These are phyloP conservation scores for Chenopodium suecicum DNA, from an alignment of 148 eudicot genomes.

Conservation along the genomic window DNA sequence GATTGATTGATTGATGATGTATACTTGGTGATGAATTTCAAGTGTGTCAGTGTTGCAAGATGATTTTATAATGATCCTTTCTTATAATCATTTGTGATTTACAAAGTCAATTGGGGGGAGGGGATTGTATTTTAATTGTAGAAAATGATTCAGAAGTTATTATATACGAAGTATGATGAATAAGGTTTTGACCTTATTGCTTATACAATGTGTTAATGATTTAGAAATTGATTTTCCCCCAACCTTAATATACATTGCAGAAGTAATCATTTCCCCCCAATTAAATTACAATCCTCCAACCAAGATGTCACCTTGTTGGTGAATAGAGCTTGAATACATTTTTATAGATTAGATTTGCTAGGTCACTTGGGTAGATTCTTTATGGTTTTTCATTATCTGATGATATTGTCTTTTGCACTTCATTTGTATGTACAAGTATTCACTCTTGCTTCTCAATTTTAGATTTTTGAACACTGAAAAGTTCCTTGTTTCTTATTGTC, in stretches of 20 bases:
- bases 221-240: too few species aligned
- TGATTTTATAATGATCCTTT: background rate
- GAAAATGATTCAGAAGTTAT: background rate
- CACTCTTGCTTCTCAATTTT: background rate
- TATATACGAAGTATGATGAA: background rate
- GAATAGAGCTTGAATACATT: background rate
- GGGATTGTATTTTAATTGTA: background rate
- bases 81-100: background rate
- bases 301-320: too few species aligned
- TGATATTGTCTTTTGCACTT: background rate
- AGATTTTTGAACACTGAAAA: constrained; percentile 13
- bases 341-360: background rate
- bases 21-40: background rate
- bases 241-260: too few species aligned
- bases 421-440: background rate
- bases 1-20: background rate
- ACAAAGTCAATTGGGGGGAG: background rate
- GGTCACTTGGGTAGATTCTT: background rate
- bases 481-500: constrained; percentile 26
- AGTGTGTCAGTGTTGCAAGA: background rate
- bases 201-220: too few species aligned
- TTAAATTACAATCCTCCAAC: too few species aligned
- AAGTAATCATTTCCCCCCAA: too few species aligned
- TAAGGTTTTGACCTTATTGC: background rate
- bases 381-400: background rate